Percentiles rank a stretch among this genome's conserved stretches.
phyloP scores from a whole-genome alignment of 345 rosid genomes.

The Populus tremula region DNA sequence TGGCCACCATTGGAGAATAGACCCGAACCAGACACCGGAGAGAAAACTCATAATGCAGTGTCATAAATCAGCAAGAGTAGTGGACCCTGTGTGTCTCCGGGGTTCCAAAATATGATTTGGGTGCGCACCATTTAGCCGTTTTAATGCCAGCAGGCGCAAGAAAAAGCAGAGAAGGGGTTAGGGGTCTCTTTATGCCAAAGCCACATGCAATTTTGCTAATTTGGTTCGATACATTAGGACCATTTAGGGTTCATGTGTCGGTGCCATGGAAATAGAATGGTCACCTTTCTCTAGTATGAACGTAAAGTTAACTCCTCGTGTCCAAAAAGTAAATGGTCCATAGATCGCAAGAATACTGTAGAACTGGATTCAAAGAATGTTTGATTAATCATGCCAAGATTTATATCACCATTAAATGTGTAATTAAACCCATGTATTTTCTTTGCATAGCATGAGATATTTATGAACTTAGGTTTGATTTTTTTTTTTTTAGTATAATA shows the following conservation, averaged over 20 bases:
- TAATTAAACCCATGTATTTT: too few relatives aligned
- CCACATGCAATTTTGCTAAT: not conserved
- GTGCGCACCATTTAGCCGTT: too few relatives aligned
- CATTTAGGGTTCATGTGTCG: not conserved
- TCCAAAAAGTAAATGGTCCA: too few relatives aligned
- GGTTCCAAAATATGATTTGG: not conserved
- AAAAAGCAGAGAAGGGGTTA: too few relatives aligned
- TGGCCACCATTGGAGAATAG: conserved; percentile 23
- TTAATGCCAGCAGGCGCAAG: too few relatives aligned
- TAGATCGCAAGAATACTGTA: too few relatives aligned
- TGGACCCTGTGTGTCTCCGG: conserved; percentile 16
- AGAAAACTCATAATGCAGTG: conserved; percentile 11
- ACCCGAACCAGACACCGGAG: conserved; percentile 21
- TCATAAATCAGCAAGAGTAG: conserved; percentile 10
- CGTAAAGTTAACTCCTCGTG: not conserved
- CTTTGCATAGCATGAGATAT: too few relatives aligned
- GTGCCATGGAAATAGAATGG: not conserved
- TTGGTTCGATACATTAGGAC: not conserved
- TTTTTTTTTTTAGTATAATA: too few relatives aligned
- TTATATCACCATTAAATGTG: too few relatives aligned
- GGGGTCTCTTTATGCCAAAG: not conserved
- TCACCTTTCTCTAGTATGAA: not conserved
- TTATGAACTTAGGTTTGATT: too few relatives aligned
- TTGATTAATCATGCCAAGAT: too few relatives aligned
- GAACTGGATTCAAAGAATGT: too few relatives aligned